Evolutionary conservation across 257 asterid species (phyloP), one percentile per base, ranked within the genome.

Genomic region (Craterostigma plantagineum): DNA sequence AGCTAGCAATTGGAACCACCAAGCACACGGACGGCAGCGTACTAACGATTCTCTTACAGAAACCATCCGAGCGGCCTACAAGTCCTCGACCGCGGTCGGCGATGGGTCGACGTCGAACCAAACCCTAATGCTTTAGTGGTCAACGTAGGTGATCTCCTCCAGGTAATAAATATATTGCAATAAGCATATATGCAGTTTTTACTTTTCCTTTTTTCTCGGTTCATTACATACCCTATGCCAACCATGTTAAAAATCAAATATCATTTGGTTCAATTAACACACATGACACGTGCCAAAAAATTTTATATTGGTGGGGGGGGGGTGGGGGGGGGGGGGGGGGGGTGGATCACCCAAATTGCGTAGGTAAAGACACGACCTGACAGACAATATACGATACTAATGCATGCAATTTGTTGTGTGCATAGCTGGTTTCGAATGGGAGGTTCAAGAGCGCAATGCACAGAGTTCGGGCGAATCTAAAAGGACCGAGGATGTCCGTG

Each of bases 401-500:
- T n/a, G n/a, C n/a, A n/a, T n/a, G n/a, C n/a, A n/a, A 0, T 40
- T 10, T n/a, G 3, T 40, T 10, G 7, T 9, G 16, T 10, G 27
- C 38, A 5, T 13, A 70, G 84, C 59, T 74, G 38, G 61, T 64
- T 13, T 58, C 84, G 0, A 74, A 74, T 27, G 71, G 69, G 38
- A 52, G 42, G 34, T 70, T 67, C 42, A 67, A 11, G 16, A 74
- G 79, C 36, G 51, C 46, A 9, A 50, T 58, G 61, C 84, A 75
- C 33, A 39, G 79, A 46, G 85, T 49, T 7, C 35, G 14, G 6
- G 55, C 70, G 12, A 70, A 52, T 34, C 40, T 1, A 13, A 18
- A 16, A 0, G 79, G 79, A 4, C 76, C 85, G 33, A 67, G 79
- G 48, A 58, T 70, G 6, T 75, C 77, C 0, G 55, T 70, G 33